Conservation (phyloP, 176 grass and related monocot genomes). For the Oryza officinalis region DNA sequence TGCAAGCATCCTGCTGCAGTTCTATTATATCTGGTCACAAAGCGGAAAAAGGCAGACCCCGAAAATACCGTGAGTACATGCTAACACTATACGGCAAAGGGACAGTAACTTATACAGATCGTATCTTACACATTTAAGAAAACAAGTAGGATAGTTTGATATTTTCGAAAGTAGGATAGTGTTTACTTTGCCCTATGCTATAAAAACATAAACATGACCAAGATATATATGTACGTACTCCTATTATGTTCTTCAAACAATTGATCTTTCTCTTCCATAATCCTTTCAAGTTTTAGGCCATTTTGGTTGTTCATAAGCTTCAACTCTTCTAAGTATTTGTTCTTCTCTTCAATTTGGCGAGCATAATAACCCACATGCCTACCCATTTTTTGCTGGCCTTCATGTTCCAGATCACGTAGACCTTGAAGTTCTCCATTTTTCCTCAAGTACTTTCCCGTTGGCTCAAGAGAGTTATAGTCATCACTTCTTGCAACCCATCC, state of each 20-base stretch:
- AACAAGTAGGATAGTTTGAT: neutral
- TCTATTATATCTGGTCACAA: conserved; percentile 41
- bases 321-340: conserved; percentile 30
- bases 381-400: conserved; percentile 26
- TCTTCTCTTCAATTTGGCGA: conserved; percentile 45
- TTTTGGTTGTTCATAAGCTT: conserved; percentile 41
- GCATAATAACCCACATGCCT: conserved; percentile 44
- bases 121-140: neutral
- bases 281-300: conserved; percentile 40
- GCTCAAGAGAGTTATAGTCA: conserved; percentile 42
- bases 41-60: conserved; percentile 1
- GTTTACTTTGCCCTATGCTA: neutral
- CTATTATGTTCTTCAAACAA: conserved; percentile 47
- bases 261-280: conserved; percentile 52
- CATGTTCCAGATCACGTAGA: conserved; percentile 43
- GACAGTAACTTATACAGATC: neutral
- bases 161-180: neutral
- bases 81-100: too few species aligned
- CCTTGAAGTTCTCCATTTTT: conserved; percentile 55
- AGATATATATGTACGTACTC: conserved; percentile 37
- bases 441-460: conserved; percentile 51
- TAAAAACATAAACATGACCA: neutral
- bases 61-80: conserved; percentile 4
- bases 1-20: conserved; percentile 33
- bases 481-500: neutral